A percentile compares a stretch with the other conserved stretches of the same genome.
Evolutionary conservation across 805 yeast genomes (phyloP).

Genomic region (Pichia nanzhaoensis): DNA sequence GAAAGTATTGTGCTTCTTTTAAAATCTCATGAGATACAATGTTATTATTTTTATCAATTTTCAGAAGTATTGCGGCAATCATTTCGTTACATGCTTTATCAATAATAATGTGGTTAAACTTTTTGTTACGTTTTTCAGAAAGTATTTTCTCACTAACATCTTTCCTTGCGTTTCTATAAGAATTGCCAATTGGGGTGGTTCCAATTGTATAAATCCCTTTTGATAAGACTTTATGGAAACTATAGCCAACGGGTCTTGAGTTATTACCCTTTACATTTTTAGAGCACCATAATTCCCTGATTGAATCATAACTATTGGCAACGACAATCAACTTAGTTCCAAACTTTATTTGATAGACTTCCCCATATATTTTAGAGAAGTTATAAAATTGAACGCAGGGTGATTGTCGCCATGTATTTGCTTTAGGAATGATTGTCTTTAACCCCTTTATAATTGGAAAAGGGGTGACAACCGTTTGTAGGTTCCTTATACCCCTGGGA

Average conservation of each 20-base stretch:
- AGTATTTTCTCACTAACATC: conserved; percentile 38
- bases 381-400: conserved; percentile 44
- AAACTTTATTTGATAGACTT: conserved; percentile 55
- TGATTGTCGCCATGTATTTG: conserved; percentile 15
- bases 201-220: conserved; percentile 57
- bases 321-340: conserved; percentile 54
- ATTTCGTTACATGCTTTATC: conserved; percentile 33
- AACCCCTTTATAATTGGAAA: conserved; percentile 26
- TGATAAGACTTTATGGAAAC: conserved; percentile 60
- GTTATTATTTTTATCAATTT: neutral
- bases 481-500: conserved; percentile 16
- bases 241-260: conserved; percentile 60
- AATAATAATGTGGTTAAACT: conserved; percentile 29
- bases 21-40: conserved; percentile 15
- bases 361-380: conserved; percentile 40
- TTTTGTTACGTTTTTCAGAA: conserved; percentile 31
- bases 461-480: conserved; percentile 16
- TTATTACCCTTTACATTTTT: conserved; percentile 43
- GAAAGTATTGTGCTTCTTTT: conserved; percentile 41
- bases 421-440: conserved; percentile 22
- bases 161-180: conserved; percentile 43
- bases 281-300: conserved; percentile 45
- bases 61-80: conserved; percentile 15
- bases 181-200: conserved; percentile 51
- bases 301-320: conserved; percentile 57